These are phyloP conservation scores for Arachis hypogaea DNA, from an alignment of 306 rosid genomes.

Conservation along the genomic window DNA sequence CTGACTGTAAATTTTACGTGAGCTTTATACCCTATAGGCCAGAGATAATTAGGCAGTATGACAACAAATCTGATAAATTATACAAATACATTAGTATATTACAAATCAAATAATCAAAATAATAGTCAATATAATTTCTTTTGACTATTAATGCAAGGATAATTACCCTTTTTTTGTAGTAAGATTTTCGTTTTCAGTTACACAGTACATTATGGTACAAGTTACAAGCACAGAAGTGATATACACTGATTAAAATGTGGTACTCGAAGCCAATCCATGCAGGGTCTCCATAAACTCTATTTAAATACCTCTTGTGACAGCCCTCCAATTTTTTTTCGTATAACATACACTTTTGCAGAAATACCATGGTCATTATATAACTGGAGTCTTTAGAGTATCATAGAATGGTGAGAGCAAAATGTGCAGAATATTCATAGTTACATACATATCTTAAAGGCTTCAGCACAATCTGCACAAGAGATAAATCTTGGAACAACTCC, in stretches of 20 bases:
- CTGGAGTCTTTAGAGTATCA: constrained; percentile 48
- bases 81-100: too few species aligned
- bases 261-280: constrained; percentile 50
- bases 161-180: neutral
- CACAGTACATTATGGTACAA: constrained; percentile 57
- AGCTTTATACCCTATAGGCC: too few species aligned
- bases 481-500: constrained; percentile 41
- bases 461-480: constrained; percentile 34
- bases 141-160: constrained; percentile 36
- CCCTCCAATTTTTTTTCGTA: constrained; percentile 12
- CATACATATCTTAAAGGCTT: constrained; percentile 31
- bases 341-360: constrained; percentile 38
- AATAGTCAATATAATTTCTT: constrained; percentile 37
- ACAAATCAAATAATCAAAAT: too few species aligned
- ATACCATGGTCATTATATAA: constrained; percentile 35
- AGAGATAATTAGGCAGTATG: too few species aligned
- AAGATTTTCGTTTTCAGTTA: constrained; percentile 53
- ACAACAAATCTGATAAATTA: too few species aligned
- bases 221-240: constrained; percentile 48
- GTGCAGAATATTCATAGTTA: neutral
- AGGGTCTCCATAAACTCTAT: constrained; percentile 45
- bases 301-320: constrained; percentile 36
- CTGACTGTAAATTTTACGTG: too few species aligned
- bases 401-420: constrained; percentile 33
- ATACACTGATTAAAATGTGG: constrained; percentile 47